A percentile compares a stretch with the other conserved stretches of the same genome.
phyloP scores from a whole-genome alignment of 2,329 filamentous ascomycete species.

The Exophiala sideris region DNA sequence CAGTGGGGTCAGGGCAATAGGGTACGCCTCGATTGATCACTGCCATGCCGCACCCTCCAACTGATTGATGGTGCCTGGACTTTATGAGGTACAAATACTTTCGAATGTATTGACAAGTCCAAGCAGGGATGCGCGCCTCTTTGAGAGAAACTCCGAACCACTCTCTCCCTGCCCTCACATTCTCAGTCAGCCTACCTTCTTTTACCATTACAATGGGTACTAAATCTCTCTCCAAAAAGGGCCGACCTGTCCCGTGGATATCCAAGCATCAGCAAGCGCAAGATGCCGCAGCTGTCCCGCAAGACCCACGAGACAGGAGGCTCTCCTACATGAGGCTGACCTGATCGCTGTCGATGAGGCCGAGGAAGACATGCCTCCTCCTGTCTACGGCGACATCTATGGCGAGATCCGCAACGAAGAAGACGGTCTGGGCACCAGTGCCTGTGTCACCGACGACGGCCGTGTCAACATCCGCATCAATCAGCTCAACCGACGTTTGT shows the following conservation, averaged over 20 bases:
- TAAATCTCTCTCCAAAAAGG: constrained; percentile 26
- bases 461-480: constrained; percentile 76
- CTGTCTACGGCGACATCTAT: constrained; percentile 42
- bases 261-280: constrained; percentile 33
- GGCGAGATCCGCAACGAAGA: constrained; percentile 61
- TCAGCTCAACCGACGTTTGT: constrained; percentile 63
- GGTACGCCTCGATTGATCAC: too few relatives aligned
- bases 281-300: constrained; percentile 28
- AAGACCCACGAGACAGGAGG: constrained; percentile 28
- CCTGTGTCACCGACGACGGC: constrained; percentile 66
- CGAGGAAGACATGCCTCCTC: constrained; percentile 21
- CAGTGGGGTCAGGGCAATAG: too few relatives aligned
- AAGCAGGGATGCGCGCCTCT: constrained; percentile 1
- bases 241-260: constrained; percentile 20
- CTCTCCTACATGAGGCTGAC: constrained; percentile 27
- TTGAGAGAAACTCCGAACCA: constrained; percentile 6
- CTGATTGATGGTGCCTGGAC: not conserved
- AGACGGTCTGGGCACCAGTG: constrained; percentile 60
- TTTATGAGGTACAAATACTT: not conserved
- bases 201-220: constrained; percentile 23
- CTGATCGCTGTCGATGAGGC: constrained; percentile 16
- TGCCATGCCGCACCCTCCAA: not conserved
- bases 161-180: constrained; percentile 6
- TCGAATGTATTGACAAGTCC: constrained; percentile 1
- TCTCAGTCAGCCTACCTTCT: constrained; percentile 14